phyloP scores from a whole-genome alignment of 768 basidiomycete genomes.

The Boletus eberwhitei region DNA sequence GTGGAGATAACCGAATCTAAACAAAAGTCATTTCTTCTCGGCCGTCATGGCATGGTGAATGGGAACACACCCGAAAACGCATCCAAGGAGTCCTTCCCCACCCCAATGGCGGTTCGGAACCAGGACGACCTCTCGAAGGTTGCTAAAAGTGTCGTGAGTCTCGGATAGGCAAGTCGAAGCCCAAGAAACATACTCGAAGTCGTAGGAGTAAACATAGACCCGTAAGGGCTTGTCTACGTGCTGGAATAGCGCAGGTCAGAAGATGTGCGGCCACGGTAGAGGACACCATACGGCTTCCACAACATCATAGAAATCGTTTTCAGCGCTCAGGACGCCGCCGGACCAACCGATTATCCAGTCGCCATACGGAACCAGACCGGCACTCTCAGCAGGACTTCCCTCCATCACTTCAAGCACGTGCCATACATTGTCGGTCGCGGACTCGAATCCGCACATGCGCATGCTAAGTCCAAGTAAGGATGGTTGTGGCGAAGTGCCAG shows the following conservation, averaged over 20 bases:
- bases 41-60: neutral
- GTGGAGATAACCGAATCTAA: conserved; percentile 86
- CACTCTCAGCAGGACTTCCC: conserved; percentile 93
- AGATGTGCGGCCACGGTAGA: neutral
- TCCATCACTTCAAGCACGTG: conserved; percentile 97
- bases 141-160: conserved; percentile 44
- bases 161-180: neutral
- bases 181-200: conserved; percentile 75
- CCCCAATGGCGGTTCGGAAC: conserved; percentile 98
- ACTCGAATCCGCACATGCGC: conserved; percentile 88
- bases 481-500: conserved; percentile 56
- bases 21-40: conserved; percentile 3
- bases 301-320: conserved; percentile 95
- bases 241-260: conserved; percentile 38
- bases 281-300: conserved; percentile 74
- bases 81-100: conserved; percentile 91
- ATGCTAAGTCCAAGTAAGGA: conserved; percentile 93
- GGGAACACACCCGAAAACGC: conserved; percentile 82
- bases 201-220: conserved; percentile 95
- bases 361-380: conserved; percentile 89
- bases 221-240: conserved; percentile 92
- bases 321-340: conserved; percentile 85
- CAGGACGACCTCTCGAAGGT: conserved; percentile 87
- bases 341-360: conserved; percentile 88
- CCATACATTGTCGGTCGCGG: conserved; percentile 92